Evolutionary conservation across 202 grass and related monocot species (phyloP).

Genomic region (Carex arenaria): DNA sequence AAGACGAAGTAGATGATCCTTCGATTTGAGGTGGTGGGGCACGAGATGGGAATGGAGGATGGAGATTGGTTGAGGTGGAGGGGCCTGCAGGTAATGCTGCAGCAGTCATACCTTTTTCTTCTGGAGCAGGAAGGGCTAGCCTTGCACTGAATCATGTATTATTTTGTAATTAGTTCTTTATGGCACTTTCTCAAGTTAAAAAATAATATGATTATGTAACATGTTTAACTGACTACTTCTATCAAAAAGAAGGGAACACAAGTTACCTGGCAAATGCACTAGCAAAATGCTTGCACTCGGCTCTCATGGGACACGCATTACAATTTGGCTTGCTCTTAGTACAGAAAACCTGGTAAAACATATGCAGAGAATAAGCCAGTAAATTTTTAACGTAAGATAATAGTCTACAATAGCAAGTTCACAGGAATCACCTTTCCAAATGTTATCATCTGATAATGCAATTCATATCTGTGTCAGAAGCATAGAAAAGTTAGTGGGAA

Average conservation of each 20-base stretch:
- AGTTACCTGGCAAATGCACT: slow-evolving; percentile 83
- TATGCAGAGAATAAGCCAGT: slow-evolving; percentile 20
- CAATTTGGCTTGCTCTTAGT: slow-evolving; percentile 84
- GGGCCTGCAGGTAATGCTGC: slow-evolving; percentile 3
- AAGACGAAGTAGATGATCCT: neutral
- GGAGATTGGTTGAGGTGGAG: slow-evolving; percentile 4
- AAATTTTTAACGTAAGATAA: neutral
- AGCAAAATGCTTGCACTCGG: slow-evolving; percentile 84
- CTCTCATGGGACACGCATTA: slow-evolving; percentile 80
- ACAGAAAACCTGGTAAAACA: slow-evolving; percentile 57
- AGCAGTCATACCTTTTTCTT: slow-evolving; percentile 43
- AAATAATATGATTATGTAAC: neutral
- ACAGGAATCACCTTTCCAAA: slow-evolving; percentile 62
- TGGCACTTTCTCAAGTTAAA: neutral
- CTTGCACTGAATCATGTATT: slow-evolving; percentile 53
- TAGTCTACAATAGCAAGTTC: slow-evolving; percentile 6
- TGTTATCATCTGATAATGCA: slow-evolving; percentile 91
- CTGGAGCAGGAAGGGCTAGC: slow-evolving; percentile 68
- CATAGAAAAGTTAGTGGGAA: neutral
- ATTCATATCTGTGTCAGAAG: slow-evolving; percentile 48
- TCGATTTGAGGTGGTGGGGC: neutral
- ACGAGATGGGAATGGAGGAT: slow-evolving; percentile 12
- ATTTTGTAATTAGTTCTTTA: slow-evolving; percentile 8
- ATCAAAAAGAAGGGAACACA: neutral
- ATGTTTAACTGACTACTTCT: slow-evolving; percentile 4